phyloP scores from a whole-genome alignment of 2,329 filamentous ascomycete genomes.

The Plenodomus biglobosus region DNA sequence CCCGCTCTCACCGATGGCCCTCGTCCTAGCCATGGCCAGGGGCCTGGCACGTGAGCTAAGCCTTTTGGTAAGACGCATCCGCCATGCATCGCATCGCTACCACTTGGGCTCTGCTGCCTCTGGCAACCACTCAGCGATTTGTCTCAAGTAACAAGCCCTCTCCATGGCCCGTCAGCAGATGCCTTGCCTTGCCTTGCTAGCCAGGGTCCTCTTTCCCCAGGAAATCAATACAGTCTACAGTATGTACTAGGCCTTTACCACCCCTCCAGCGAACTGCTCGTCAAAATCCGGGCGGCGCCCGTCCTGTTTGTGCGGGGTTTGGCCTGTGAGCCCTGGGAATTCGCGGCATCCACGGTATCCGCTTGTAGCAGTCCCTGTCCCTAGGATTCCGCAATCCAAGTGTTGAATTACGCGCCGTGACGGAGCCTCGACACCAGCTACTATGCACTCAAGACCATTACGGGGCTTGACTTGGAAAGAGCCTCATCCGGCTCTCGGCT shows the following conservation, averaged over 20 bases:
- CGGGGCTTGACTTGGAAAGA: not conserved
- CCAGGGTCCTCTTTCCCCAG: slow-evolving; percentile 11
- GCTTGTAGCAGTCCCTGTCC: not conserved
- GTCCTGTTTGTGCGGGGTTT: slow-evolving; percentile 14
- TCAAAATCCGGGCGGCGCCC: slow-evolving; percentile 12
- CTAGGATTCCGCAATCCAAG: not conserved
- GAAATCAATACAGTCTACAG: too few species aligned
- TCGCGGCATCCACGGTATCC: slow-evolving; percentile 2
- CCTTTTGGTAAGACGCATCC: slow-evolving; percentile 27
- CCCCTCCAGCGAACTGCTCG: slow-evolving; percentile 13
- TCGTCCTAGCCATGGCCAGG: not conserved
- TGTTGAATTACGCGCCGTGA: not conserved
- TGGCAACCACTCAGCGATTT: slow-evolving; percentile 32
- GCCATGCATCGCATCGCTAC: not conserved
- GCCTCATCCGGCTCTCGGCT: not conserved
- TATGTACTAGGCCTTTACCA: slow-evolving; percentile 9
- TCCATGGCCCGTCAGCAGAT: slow-evolving; percentile 29
- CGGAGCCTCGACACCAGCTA: not conserved
- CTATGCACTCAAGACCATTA: not conserved
- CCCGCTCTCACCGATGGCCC: slow-evolving; percentile 17
- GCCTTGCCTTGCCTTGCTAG: slow-evolving; percentile 16
- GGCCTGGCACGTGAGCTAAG: slow-evolving; percentile 30
- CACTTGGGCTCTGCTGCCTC: slow-evolving; percentile 17
- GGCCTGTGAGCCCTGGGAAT: slow-evolving; percentile 7
- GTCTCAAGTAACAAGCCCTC: slow-evolving; percentile 33